Evolutionary conservation across 2,329 filamentous ascomycete species (phyloP).

Genomic region (Ophiobolus disseminans): DNA sequence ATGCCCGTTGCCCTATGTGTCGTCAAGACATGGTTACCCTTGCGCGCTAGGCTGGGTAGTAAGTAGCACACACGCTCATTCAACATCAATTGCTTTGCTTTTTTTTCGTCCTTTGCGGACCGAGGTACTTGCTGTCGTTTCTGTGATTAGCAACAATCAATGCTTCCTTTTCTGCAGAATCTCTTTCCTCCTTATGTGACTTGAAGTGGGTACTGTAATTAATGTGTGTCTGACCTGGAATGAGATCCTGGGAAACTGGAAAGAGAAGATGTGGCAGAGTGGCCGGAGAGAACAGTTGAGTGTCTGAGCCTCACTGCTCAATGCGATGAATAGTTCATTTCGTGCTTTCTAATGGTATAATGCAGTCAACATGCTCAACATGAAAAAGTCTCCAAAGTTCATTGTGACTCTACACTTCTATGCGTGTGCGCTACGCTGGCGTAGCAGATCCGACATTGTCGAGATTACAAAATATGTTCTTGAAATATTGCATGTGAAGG

Average conservation of each 20-base stretch:
- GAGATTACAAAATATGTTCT: too few relatives aligned
- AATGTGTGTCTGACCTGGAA: too few relatives aligned
- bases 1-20: not conserved
- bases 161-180: too few relatives aligned
- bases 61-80: not conserved
- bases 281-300: too few relatives aligned
- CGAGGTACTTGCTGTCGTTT: too few relatives aligned
- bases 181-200: too few relatives aligned
- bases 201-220: too few relatives aligned
- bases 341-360: slow-evolving; percentile 7
- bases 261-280: too few relatives aligned
- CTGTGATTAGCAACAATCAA: too few relatives aligned
- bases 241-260: too few relatives aligned
- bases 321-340: not conserved
- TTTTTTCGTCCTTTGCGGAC: not conserved
- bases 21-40: not conserved
- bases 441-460: not conserved
- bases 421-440: not conserved
- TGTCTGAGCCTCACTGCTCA: not conserved
- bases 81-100: not conserved
- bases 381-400: not conserved
- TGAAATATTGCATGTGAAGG: too few relatives aligned
- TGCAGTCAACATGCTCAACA: not conserved
- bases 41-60: not conserved
- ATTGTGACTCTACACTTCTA: too few relatives aligned